Evolutionary conservation across 1,139 yeast species (phyloP).

Genomic region (Yamadazyma friedrichii): DNA sequence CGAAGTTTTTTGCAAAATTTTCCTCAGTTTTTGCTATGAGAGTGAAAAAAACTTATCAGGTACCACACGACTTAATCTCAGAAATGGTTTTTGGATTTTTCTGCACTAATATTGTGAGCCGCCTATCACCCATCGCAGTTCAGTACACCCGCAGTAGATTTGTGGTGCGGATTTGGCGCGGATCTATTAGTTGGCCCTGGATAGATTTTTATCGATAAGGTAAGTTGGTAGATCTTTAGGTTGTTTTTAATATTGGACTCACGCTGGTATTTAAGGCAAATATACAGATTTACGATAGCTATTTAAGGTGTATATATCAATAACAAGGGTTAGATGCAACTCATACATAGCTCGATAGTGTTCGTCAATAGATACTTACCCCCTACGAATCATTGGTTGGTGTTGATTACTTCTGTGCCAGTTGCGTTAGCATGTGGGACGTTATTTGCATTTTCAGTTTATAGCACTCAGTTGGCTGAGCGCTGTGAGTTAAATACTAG

Average conservation of each 20-base stretch:
- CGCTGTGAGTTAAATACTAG: constrained; percentile 28
- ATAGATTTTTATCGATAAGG: too few relatives aligned
- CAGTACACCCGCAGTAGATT: too few relatives aligned
- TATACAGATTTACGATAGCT: too few relatives aligned
- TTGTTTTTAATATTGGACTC: too few relatives aligned
- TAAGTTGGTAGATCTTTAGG: too few relatives aligned
- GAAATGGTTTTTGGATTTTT: too few relatives aligned
- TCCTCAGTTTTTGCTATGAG: constrained; percentile 1
- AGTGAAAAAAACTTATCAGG: constrained; percentile 4
- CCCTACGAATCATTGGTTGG: constrained; percentile 28
- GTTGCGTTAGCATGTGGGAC: constrained; percentile 36
- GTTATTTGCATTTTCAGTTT: constrained; percentile 33
- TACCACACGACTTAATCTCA: constrained; percentile 2
- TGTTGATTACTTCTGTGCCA: constrained; percentile 25
- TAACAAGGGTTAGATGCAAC: constrained; percentile 8
- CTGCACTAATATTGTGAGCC: too few relatives aligned
- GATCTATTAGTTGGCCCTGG: too few relatives aligned
- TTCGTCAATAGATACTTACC: constrained; percentile 24
- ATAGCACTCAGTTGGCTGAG: constrained; percentile 32
- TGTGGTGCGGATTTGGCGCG: too few relatives aligned
- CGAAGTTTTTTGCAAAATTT: constrained; percentile 5
- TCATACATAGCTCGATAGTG: constrained; percentile 11
- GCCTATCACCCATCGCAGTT: too few relatives aligned
- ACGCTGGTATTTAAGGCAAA: too few relatives aligned
- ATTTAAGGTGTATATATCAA: too few relatives aligned